Percentiles rank a stretch among this genome's conserved stretches.
These are phyloP conservation scores for Talaromyces ruber DNA, from an alignment of 495 filamentous ascomycete species.

Conservation along the genomic window DNA sequence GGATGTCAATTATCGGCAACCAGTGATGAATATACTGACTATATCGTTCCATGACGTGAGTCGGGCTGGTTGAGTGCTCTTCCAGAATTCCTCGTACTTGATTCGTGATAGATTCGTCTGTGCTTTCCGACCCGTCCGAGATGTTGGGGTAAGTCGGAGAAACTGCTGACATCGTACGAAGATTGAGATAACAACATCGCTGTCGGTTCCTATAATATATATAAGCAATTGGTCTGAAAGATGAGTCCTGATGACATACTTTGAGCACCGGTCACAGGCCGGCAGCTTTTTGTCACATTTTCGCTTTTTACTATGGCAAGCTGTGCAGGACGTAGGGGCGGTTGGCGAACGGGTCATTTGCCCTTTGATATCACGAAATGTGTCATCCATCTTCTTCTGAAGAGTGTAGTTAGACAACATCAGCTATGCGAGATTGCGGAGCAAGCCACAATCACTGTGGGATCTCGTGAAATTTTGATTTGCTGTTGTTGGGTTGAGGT, in stretches of 20 bases:
- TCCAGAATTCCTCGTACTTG: neutral
- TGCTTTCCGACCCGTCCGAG: neutral
- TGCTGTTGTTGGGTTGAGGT: neutral
- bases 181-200: neutral
- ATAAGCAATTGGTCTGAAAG: neutral
- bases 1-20: neutral
- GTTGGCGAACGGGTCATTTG: neutral
- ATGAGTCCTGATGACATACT: neutral
- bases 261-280: neutral
- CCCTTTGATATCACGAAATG: neutral
- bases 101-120: neutral
- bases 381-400: neutral
- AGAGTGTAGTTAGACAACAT: neutral
- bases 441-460: neutral
- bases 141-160: neutral
- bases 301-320: neutral
- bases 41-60: neutral
- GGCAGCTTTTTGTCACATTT: slow-evolving; percentile 2
- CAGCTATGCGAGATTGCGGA: neutral
- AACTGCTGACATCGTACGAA: neutral
- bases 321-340: neutral
- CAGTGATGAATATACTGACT: neutral
- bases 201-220: neutral
- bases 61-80: neutral
- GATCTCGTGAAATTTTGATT: neutral